phyloP scores from a whole-genome alignment of 495 filamentous ascomycete genomes.

The Melanomma pulvis-pyrius region DNA sequence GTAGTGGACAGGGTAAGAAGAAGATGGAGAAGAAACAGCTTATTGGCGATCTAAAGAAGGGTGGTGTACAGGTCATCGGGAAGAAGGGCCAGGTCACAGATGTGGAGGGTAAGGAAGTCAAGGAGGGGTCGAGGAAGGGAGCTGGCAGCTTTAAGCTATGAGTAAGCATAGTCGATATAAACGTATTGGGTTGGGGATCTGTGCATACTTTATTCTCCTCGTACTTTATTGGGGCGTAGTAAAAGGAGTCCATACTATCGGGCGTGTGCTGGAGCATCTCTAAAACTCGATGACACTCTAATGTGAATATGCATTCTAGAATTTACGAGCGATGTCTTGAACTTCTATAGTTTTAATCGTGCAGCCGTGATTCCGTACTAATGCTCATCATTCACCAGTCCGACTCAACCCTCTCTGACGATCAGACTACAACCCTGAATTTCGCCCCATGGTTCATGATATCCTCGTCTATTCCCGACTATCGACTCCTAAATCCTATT shows the following conservation, averaged over 20 bases:
- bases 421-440: too few species aligned
- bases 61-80: constrained; percentile 89
- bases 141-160: constrained; percentile 44
- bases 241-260: too few species aligned
- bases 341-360: neutral
- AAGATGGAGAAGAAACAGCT: constrained; percentile 69
- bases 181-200: too few species aligned
- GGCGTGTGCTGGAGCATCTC: neutral
- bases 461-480: neutral
- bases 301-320: neutral
- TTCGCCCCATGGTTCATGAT: too few species aligned
- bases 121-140: constrained; percentile 39
- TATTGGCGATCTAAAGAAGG: constrained; percentile 79
- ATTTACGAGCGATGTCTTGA: neutral
- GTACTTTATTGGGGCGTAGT: too few species aligned
- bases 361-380: neutral
- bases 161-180: neutral
- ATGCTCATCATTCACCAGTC: too few species aligned
- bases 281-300: neutral
- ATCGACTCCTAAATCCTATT: neutral
- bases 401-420: too few species aligned
- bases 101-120: constrained; percentile 76
- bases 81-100: constrained; percentile 83
- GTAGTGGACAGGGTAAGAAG: constrained; percentile 64
- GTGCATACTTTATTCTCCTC: too few species aligned